Conservation (phyloP, 169 alveolate species). For the Plasmodium inui region DNA sequence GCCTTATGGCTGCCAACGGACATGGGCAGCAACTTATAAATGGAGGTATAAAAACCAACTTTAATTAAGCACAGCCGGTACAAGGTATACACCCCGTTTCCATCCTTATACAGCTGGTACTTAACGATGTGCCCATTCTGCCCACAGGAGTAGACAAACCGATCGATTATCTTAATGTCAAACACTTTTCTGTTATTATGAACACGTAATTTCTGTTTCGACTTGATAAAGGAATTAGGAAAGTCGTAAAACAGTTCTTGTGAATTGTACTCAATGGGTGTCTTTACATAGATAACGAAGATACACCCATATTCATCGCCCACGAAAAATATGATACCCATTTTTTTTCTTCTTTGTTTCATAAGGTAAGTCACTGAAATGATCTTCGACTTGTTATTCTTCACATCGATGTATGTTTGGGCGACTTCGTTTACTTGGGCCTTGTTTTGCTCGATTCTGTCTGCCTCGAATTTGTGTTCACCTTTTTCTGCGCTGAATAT, state of each 20-base stretch:
- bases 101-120: constrained; percentile 58
- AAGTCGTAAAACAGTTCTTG: constrained; percentile 18
- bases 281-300: constrained; percentile 43
- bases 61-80: constrained; percentile 54
- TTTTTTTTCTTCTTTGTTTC: constrained; percentile 31
- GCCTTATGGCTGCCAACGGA: not conserved
- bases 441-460: not conserved
- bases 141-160: constrained; percentile 63
- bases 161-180: constrained; percentile 59
- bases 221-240: not conserved
- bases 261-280: constrained; percentile 17
- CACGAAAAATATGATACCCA: constrained; percentile 24
- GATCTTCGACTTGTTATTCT: constrained; percentile 58
- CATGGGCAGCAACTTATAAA: constrained; percentile 50
- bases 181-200: constrained; percentile 71
- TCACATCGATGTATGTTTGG: constrained; percentile 54
- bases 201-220: constrained; percentile 38
- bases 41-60: constrained; percentile 54
- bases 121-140: constrained; percentile 55
- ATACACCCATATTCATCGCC: constrained; percentile 76
- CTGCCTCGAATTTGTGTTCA: not conserved
- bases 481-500: constrained; percentile 8
- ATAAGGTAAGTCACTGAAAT: constrained; percentile 48
- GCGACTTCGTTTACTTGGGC: not conserved
- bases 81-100: constrained; percentile 30